These are phyloP conservation scores for Plasmodium vinckei DNA, from an alignment of 169 alveolate species.

Conservation along the genomic window DNA sequence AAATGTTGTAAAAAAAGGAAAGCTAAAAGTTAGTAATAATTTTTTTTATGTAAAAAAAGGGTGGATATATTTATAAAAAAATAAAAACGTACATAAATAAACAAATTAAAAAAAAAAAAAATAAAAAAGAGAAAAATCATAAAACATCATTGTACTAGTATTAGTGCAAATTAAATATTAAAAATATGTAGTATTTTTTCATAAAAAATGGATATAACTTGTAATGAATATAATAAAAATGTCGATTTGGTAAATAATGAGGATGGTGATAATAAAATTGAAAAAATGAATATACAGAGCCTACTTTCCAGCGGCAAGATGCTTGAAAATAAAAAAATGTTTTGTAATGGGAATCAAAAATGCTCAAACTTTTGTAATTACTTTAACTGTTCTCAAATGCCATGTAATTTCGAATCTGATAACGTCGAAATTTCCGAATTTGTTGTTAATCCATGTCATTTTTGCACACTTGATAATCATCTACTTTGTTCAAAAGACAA, in stretches of 20 bases:
- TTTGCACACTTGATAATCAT: background rate
- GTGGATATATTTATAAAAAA: too few species aligned
- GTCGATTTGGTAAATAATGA: slow-evolving; percentile 6
- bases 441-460: slow-evolving; percentile 3
- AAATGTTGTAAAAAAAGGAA: too few species aligned
- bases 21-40: too few species aligned
- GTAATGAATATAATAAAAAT: slow-evolving; percentile 3
- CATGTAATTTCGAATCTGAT: slow-evolving; percentile 6
- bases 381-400: slow-evolving; percentile 13
- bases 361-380: slow-evolving; percentile 15
- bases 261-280: too few species aligned
- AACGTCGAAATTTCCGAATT: slow-evolving; percentile 22
- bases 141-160: too few species aligned
- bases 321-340: too few species aligned
- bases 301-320: too few species aligned
- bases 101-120: background rate
- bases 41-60: too few species aligned
- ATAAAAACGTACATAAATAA: too few species aligned
- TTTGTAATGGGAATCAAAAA: slow-evolving; percentile 32
- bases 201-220: slow-evolving; percentile 1
- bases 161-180: too few species aligned
- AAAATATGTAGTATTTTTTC: background rate
- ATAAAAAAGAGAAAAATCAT: background rate
- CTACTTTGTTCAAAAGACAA: background rate
- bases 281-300: too few species aligned